Conservation (phyloP, 176 grass and related monocot species). For the Tuctoria greenei region DNA sequence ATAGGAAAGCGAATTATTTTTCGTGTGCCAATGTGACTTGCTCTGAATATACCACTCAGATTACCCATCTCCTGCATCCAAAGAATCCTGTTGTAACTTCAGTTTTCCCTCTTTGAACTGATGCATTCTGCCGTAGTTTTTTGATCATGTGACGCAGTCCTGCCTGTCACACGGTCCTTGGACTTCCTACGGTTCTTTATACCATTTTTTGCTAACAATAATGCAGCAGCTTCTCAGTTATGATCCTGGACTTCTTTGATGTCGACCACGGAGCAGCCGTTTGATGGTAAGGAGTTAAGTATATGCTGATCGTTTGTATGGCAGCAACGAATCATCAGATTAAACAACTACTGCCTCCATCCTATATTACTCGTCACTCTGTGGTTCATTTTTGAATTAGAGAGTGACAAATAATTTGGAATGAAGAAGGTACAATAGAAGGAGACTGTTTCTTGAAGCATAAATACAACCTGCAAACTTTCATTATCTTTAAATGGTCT, state of each 20-base stretch:
- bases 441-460: slow-evolving; percentile 30
- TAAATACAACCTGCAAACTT: neutral
- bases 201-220: neutral
- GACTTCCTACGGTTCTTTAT: neutral
- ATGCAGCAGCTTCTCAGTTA: slow-evolving; percentile 24
- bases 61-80: neutral
- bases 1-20: too few species aligned
- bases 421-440: too few species aligned
- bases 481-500: too few species aligned
- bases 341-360: too few species aligned
- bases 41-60: neutral
- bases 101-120: too few species aligned
- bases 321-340: neutral
- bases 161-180: neutral
- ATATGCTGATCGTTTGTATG: neutral
- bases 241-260: slow-evolving; percentile 5
- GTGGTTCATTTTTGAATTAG: too few species aligned
- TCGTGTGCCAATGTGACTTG: too few species aligned
- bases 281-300: neutral
- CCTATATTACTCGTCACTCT: too few species aligned
- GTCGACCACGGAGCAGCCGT: neutral
- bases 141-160: neutral
- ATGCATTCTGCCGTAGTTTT: too few species aligned
- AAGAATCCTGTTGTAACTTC: neutral
- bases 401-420: too few species aligned